Percentiles rank a stretch among this genome's conserved stretches.
phyloP scores from a whole-genome alignment of 2,329 filamentous ascomycete species.

The Cordyceps cicadae region DNA sequence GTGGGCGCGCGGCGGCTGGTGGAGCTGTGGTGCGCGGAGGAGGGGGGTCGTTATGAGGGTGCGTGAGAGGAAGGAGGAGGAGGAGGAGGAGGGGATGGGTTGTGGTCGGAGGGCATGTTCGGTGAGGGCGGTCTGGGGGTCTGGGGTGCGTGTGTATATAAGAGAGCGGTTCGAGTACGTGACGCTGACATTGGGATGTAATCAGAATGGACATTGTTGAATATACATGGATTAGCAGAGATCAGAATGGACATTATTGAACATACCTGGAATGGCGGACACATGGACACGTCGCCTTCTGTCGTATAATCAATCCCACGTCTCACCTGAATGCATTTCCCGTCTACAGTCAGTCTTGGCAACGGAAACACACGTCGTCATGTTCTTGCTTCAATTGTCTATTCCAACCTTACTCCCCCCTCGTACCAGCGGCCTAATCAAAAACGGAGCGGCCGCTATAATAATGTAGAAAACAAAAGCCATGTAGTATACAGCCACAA shows the following conservation, averaged over 20 bases:
- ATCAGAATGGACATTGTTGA: background rate
- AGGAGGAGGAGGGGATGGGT: too few species aligned
- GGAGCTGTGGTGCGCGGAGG: slow-evolving; percentile 54
- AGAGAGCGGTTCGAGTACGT: background rate
- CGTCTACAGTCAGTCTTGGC: background rate
- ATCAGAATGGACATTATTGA: background rate
- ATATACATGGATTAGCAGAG: background rate
- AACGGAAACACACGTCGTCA: background rate
- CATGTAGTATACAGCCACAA: slow-evolving; percentile 3
- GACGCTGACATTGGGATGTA: background rate
- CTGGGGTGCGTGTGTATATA: background rate
- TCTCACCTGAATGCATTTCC: too few species aligned
- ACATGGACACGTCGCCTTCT: background rate
- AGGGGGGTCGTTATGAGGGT: slow-evolving; percentile 29
- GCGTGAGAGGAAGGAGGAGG: slow-evolving; percentile 14
- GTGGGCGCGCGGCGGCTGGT: slow-evolving; percentile 63
- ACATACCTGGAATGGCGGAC: too few species aligned
- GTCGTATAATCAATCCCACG: background rate
- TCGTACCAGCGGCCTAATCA: background rate
- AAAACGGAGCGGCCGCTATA: background rate
- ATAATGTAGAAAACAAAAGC: background rate
- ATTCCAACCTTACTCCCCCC: slow-evolving; percentile 7
- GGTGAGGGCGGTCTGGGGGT: background rate
- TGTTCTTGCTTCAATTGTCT: background rate
- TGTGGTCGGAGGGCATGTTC: background rate